Conservation (phyloP, 805 yeast genomes). For the Saccharomyces cerevisiae region DNA sequence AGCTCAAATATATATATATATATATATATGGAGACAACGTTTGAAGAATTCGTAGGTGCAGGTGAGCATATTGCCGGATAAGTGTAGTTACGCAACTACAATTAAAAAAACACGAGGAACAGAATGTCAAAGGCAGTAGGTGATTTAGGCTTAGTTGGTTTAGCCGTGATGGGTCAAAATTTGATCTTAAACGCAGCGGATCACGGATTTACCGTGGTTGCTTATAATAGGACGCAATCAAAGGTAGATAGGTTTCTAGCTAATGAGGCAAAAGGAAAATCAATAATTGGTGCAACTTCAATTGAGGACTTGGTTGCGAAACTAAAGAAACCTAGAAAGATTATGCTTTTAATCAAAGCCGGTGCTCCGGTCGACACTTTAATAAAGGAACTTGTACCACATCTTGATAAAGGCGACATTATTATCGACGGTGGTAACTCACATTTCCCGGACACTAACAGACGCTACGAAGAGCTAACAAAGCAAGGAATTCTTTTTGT, state of each 20-base stretch:
- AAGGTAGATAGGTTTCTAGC: slow-evolving; percentile 91
- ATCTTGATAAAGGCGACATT: slow-evolving; percentile 92
- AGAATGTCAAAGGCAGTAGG: slow-evolving; percentile 26
- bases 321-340: slow-evolving; percentile 95
- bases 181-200: slow-evolving; percentile 95
- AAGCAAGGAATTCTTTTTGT: slow-evolving; percentile 83
- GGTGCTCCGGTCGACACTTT: slow-evolving; percentile 91
- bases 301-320: slow-evolving; percentile 77
- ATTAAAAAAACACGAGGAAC: background rate
- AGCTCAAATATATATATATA: background rate
- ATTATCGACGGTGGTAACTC: slow-evolving; percentile 99
- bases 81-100: background rate
- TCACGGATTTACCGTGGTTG: slow-evolving; percentile 96
- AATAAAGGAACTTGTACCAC: slow-evolving; percentile 80
- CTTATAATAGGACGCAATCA: slow-evolving; percentile 94
- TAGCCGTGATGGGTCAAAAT: slow-evolving; percentile 99
- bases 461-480: slow-evolving; percentile 86
- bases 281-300: slow-evolving; percentile 92
- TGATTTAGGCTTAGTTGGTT: slow-evolving; percentile 97
- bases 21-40: no score
- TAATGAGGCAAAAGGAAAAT: slow-evolving; percentile 95
- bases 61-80: background rate
- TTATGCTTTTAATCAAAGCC: slow-evolving; percentile 90
- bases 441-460: slow-evolving; percentile 96
- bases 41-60: background rate